Evolutionary conservation across 2,329 filamentous ascomycete genomes (phyloP), one percentile per base, ranked within the genome.

Genomic region (Alternaria sp.): DNA sequence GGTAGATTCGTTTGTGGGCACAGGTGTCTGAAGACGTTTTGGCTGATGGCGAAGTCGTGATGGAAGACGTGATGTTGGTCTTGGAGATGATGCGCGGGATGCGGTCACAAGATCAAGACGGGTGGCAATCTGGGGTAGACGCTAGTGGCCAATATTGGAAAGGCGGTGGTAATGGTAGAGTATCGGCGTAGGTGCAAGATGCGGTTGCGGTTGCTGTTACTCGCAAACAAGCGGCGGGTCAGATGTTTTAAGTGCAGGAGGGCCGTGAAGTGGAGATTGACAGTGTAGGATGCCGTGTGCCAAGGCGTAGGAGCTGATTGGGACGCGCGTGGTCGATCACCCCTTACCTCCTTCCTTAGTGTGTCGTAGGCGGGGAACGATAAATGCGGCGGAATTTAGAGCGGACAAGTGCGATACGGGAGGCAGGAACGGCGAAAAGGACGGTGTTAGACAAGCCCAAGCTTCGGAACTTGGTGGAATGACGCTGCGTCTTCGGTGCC

Each of bases 251-350:
- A 64, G 67, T 64, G 59, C 52, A 65, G 27, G 43, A 46, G 62
- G 68, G 62, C 59, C 57, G 70, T 70, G 65, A 53, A 57, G 53
- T 65, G 68, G 64, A 41, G 55, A 51, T 53, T 44, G 62, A 53
- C 20, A 34, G 52, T 51, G 54, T 45, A 55, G 52, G 48, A 59
- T 61, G 63, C 59, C 54, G 72, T 69, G 68, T 70, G 67, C 70
- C 69, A 74, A 73, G 72, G 52, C 22, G 34, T 55, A 59, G n/a
- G 41, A 22, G 66, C 57, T 74, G 69, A 75, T 75, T 49, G 68
- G 71, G 71, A 58, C 48, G 54, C 57, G n/a, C 43, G 45, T 27
- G 54, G 64, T 56, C 57, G 60, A 62, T 57, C 60, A 43, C 55
- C 57, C 65, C 63, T 68, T 69, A 59, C 65, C 58, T 67, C 40